Evolutionary conservation across 306 rosid species (phyloP), one percentile per base, ranked within the genome.

Genomic region (Acacia crassicarpa): DNA sequence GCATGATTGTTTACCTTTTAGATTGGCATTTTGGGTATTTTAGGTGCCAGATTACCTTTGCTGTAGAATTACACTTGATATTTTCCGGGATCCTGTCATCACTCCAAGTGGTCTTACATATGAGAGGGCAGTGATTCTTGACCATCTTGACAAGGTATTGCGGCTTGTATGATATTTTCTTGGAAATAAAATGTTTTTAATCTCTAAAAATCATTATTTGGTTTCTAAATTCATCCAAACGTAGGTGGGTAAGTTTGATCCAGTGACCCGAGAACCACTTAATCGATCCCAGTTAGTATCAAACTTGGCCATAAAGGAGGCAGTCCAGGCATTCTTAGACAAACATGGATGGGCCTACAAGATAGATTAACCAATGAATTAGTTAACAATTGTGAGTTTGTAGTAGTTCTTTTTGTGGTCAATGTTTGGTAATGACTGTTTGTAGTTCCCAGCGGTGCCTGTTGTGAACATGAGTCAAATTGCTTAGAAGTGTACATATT

Each of bases 51-150:
- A 93, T 85, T 80, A 92, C 72, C 85, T 96, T 3, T 96, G 98
- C 88, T 96, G 99, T 79, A 92, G 84, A 88, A 96, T 96, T 56
- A 90, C 94, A 0, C 97, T 96, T 0, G 99, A 96, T 22, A 82
- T 93, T 78, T 93, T 92, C 72, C 99, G 91, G 10, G 99, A 96
- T 87, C 99, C 99, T 1, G 99, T 96, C 76, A 96, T 93, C 81
- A 90, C 94, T 73, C 99, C 99, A 0, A 86, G 99, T 46, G 99
- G 99, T 66, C 85, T 86, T 76, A 89, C 99, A 11, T 96, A 96
- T 30, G 98, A 96, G 87, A 92, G 97, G 78, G 91, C 97, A 13
- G 92, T 91, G 86, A 94, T 96, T 85, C 89, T 92, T 75, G 89
- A 96, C 58, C 99, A 96, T 85, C 91, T 96, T 81, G 35, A 81